A percentile compares a stretch with the other conserved stretches of the same genome.
These are phyloP conservation scores for Lepidium didymum DNA, from an alignment of 345 rosid species.

Conservation along the genomic window DNA sequence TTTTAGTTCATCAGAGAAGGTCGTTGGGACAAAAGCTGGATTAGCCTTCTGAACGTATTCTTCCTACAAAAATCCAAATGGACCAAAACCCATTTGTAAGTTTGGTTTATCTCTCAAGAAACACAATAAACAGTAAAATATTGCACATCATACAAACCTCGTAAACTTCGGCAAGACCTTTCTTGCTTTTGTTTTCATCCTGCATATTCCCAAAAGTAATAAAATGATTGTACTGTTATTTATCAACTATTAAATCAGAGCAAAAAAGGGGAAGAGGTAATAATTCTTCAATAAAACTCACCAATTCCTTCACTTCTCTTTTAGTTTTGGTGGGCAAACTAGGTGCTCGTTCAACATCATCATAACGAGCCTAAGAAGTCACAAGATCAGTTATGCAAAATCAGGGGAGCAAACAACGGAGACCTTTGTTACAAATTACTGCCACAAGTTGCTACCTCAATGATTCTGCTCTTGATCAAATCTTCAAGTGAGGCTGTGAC, in stretches of 20 bases:
- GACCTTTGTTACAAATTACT: background rate
- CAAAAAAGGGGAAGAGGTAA: background rate
- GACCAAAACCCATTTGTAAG: background rate
- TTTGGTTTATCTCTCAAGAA: background rate
- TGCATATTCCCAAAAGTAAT: slow-evolving; percentile 31
- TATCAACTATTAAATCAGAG: background rate
- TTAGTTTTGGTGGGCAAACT: slow-evolving; percentile 51
- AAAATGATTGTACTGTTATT: background rate
- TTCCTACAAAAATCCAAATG: slow-evolving; percentile 45
- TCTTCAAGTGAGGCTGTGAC: slow-evolving; percentile 82
- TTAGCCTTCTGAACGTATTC: slow-evolving; percentile 68
- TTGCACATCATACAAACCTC: slow-evolving; percentile 57
- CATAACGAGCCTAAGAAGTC: slow-evolving; percentile 52
- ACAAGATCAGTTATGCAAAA: background rate
- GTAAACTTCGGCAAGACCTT: slow-evolving; percentile 91
- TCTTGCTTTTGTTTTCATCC: slow-evolving; percentile 94
- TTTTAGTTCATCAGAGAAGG: slow-evolving; percentile 80
- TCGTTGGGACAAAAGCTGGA: slow-evolving; percentile 58
- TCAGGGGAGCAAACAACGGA: background rate
- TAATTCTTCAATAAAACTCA: slow-evolving; percentile 25
- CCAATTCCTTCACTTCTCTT: slow-evolving; percentile 68
- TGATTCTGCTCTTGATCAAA: slow-evolving; percentile 64
- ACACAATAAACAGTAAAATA: background rate
- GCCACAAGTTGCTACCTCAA: slow-evolving; percentile 42
- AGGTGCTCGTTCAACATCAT: slow-evolving; percentile 57